phyloP scores from a whole-genome alignment of 768 basidiomycete species.

The Epithele typhae region DNA sequence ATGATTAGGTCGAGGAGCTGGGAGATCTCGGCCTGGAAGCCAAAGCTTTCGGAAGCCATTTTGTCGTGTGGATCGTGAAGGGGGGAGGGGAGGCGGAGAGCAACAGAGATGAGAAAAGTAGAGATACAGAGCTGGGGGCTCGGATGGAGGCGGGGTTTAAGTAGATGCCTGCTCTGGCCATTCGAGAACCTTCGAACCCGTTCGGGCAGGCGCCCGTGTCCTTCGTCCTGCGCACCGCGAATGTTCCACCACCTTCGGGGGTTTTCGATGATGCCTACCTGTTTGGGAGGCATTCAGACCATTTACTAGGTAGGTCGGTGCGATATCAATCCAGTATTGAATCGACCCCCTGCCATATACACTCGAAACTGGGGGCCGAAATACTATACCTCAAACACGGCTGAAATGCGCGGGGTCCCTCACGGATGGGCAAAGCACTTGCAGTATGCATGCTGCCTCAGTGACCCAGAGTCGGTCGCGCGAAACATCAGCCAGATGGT shows the following conservation, averaged over 20 bases:
- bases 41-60: conserved; percentile 86
- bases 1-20: conserved; percentile 98
- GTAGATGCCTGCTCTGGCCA: conserved; percentile 26
- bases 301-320: too few species aligned
- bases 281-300: not conserved
- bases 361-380: too few species aligned
- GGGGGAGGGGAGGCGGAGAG: conserved; percentile 5
- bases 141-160: conserved; percentile 24
- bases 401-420: too few species aligned
- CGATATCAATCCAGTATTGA: too few species aligned
- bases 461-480: too few species aligned
- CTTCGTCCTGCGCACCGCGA: conserved; percentile 2
- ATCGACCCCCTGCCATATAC: too few species aligned
- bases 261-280: conserved; percentile 15
- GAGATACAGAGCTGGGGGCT: conserved; percentile 5
- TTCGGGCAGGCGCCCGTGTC: conserved; percentile 14
- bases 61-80: conserved; percentile 18
- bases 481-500: not conserved
- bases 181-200: conserved; percentile 43
- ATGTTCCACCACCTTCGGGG: conserved; percentile 33
- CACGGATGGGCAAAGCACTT: too few species aligned
- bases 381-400: too few species aligned
- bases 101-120: conserved; percentile 4
- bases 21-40: conserved; percentile 99
- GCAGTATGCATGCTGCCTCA: too few species aligned